Conservation (phyloP, 1,139 yeast genomes). For the Petasospora rhodanensis region DNA sequence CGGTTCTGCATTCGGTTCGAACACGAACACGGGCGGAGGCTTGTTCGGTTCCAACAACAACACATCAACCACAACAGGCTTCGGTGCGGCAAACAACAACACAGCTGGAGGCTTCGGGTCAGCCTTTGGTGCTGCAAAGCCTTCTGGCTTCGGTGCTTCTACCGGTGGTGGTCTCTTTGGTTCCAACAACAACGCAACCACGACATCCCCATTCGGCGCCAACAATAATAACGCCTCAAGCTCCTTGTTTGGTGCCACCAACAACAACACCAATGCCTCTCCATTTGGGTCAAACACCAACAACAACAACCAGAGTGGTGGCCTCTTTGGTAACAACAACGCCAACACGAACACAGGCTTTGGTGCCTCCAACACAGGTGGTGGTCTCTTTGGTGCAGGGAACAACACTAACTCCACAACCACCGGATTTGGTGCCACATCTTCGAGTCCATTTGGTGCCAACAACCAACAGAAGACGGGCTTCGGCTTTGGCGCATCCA, state of each 20-base stretch:
- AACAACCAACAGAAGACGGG: conserved; percentile 16
- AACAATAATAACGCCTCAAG: conserved; percentile 22
- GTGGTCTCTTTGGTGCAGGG: conserved; percentile 30
- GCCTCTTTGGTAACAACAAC: too few relatives aligned
- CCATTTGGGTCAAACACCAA: conserved; percentile 7
- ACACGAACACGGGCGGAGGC: conserved; percentile 10
- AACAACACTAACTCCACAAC: conserved; percentile 22
- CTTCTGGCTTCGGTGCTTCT: conserved; percentile 23
- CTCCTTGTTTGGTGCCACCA: conserved; percentile 32
- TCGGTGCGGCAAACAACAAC: conserved; percentile 24
- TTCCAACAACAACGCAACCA: conserved; percentile 8
- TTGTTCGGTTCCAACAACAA: conserved; percentile 15
- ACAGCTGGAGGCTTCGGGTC: conserved; percentile 27
- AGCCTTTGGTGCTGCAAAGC: conserved; percentile 16
- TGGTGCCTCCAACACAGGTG: conserved; percentile 27
- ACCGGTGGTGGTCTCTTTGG: conserved; percentile 9
- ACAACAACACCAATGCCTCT: conserved; percentile 19
- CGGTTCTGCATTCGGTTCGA: conserved; percentile 12
- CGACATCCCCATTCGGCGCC: too few relatives aligned
- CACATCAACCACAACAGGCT: conserved; percentile 11
- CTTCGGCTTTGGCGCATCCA: conserved; percentile 16
- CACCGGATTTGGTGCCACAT: conserved; percentile 27
- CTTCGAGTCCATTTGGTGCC: conserved; percentile 31
- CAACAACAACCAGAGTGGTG: conserved; percentile 3
- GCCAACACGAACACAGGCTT: too few relatives aligned